Percentiles rank a stretch among this genome's conserved stretches.
These are phyloP conservation scores for Tulasnella sp. DNA, from an alignment of 768 basidiomycete species.

Conservation along the genomic window DNA sequence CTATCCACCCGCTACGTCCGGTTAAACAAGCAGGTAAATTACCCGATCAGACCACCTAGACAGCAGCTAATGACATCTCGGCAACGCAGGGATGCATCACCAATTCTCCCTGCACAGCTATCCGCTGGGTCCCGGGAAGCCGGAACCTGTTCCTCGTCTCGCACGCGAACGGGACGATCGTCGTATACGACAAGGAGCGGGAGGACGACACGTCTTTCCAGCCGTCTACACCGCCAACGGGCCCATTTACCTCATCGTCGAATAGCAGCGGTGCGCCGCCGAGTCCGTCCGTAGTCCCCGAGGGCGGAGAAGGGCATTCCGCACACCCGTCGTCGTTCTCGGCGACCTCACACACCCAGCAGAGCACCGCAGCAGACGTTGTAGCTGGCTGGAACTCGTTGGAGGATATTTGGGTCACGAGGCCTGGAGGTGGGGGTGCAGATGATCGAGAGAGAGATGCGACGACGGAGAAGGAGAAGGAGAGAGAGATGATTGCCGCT, in stretches of 20 bases:
- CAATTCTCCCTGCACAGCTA: conserved; percentile 72
- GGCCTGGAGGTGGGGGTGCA: conserved; percentile 30
- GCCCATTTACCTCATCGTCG: conserved; percentile 20
- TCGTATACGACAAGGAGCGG: conserved; percentile 84
- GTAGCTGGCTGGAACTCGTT: conserved; percentile 59
- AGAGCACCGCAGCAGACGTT: background rate
- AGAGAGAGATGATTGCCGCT: conserved; percentile 3
- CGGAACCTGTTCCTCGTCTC: conserved; percentile 74
- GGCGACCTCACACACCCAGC: background rate
- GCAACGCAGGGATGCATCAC: conserved; percentile 53
- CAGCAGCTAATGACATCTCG: conserved; percentile 6
- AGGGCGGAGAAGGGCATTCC: background rate
- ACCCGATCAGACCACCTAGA: background rate
- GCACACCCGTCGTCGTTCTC: background rate
- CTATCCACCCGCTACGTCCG: conserved; percentile 71
- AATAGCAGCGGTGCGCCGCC: background rate
- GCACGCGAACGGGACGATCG: conserved; percentile 79
- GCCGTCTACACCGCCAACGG: conserved; percentile 35
- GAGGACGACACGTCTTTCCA: conserved; percentile 65
- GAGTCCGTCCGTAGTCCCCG: background rate
- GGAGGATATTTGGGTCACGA: conserved; percentile 64
- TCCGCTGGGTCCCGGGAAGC: conserved; percentile 78
- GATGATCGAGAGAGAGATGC: conserved; percentile 14
- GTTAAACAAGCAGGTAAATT: conserved; percentile 68
- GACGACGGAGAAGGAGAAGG: conserved; percentile 53